phyloP scores from a whole-genome alignment of 306 rosid species.

The Carpinus viminea region DNA sequence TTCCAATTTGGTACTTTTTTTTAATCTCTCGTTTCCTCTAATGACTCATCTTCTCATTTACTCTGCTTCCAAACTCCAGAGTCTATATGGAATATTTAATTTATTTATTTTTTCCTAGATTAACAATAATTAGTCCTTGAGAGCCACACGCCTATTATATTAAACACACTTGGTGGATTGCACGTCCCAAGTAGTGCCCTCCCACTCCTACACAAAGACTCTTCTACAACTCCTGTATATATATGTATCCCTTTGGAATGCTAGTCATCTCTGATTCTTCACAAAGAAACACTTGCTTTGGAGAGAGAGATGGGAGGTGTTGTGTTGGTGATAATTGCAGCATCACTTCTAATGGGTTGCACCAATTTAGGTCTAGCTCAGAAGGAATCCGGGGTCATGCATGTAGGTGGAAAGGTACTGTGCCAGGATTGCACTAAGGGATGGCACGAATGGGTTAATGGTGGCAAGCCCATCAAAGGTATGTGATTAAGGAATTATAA shows the following conservation, averaged over 20 bases:
- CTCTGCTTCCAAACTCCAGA: background rate
- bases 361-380: slow-evolving; percentile 33
- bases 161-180: slow-evolving; percentile 25
- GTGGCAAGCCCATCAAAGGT: slow-evolving; percentile 69
- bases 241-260: slow-evolving; percentile 9
- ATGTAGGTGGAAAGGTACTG: slow-evolving; percentile 67
- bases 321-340: slow-evolving; percentile 31
- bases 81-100: too few species aligned
- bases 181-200: slow-evolving; percentile 51
- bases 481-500: background rate
- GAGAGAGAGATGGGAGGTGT: slow-evolving; percentile 29
- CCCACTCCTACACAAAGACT: slow-evolving; percentile 28
- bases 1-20: background rate
- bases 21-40: background rate
- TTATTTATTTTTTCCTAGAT: background rate
- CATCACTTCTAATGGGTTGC: slow-evolving; percentile 36
- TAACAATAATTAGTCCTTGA: background rate
- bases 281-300: background rate
- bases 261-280: background rate
- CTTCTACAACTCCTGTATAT: background rate
- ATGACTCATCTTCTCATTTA: background rate
- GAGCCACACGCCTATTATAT: background rate
- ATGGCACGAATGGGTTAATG: slow-evolving; percentile 69
- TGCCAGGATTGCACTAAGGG: slow-evolving; percentile 87
- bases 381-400: slow-evolving; percentile 31